phyloP scores from a whole-genome alignment of 2,329 filamentous ascomycete species.

The Phialophora tarda region DNA sequence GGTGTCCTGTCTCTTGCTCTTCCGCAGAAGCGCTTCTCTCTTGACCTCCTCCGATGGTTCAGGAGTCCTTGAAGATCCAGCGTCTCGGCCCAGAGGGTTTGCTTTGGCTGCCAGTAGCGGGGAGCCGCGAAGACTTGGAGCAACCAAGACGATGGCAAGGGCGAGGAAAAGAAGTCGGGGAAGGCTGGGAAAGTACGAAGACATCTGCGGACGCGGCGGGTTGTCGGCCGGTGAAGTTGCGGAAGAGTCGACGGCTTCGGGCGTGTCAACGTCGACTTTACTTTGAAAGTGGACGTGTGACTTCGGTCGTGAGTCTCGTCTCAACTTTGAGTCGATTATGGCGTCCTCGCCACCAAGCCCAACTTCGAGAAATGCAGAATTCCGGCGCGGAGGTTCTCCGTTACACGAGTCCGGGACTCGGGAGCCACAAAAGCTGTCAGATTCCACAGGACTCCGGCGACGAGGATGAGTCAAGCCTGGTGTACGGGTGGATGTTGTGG shows the following conservation, averaged over 20 bases:
- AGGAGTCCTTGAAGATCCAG: constrained; percentile 9
- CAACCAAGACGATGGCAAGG: constrained; percentile 34
- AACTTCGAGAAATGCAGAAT: constrained; percentile 39
- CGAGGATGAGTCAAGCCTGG: constrained; percentile 11
- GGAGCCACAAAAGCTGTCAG: constrained; percentile 15
- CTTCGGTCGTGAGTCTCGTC: constrained; percentile 27
- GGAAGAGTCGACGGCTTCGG: constrained; percentile 16
- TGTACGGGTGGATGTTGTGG: constrained; percentile 22
- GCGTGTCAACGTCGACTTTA: constrained; percentile 35
- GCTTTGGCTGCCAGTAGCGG: constrained; percentile 31
- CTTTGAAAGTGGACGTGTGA: constrained; percentile 35
- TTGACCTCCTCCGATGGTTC: neutral
- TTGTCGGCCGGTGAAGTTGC: constrained; percentile 8
- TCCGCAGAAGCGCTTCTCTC: constrained; percentile 16
- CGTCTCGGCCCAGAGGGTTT: constrained; percentile 28
- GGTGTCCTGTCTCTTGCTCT: constrained; percentile 46
- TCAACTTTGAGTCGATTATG: constrained; percentile 36
- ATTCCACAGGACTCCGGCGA: constrained; percentile 20
- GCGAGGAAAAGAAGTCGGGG: constrained; percentile 35
- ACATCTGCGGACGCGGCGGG: constrained; percentile 19
- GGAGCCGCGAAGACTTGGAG: constrained; percentile 34
- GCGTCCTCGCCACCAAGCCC: constrained; percentile 37
- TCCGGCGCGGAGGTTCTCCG: constrained; percentile 27
- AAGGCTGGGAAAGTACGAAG: constrained; percentile 30
- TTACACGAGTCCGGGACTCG: constrained; percentile 20